Evolutionary conservation across 148 eudicot genomes (phyloP).

Genomic region (Simmondsia chinensis): DNA sequence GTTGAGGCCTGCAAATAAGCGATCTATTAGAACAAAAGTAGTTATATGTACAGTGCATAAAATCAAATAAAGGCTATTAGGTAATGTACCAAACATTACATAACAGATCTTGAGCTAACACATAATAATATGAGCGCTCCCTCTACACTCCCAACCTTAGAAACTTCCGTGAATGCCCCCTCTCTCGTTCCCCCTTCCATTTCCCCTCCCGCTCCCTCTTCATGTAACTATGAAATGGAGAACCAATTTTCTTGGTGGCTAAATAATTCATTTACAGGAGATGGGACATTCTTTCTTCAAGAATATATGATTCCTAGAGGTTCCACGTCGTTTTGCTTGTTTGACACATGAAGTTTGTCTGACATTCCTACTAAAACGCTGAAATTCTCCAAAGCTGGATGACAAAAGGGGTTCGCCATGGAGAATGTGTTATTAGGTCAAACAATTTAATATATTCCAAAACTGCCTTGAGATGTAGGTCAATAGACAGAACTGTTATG

Average conservation of each 20-base stretch:
- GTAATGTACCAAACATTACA: too few species aligned
- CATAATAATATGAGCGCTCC: too few species aligned
- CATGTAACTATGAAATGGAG: too few species aligned
- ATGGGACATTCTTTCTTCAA: conserved; percentile 67
- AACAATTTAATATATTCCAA: not conserved
- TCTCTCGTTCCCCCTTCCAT: too few species aligned
- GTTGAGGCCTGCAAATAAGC: too few species aligned
- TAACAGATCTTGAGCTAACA: too few species aligned
- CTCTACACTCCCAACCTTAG: too few species aligned
- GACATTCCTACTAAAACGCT: conserved; percentile 33
- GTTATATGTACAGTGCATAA: too few species aligned
- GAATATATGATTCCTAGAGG: conserved; percentile 65
- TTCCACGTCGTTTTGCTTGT: conserved; percentile 56
- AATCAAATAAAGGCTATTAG: too few species aligned
- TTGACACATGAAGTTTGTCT: conserved; percentile 79
- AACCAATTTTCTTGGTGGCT: conserved; percentile 7
- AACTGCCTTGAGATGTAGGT: conserved; percentile 4
- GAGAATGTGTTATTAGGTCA: conserved; percentile 60
- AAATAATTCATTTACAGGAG: conserved; percentile 38
- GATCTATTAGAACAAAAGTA: too few species aligned
- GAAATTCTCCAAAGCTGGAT: conserved; percentile 53
- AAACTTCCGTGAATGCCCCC: too few species aligned
- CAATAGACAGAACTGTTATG: not conserved
- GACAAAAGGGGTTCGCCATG: conserved; percentile 70
- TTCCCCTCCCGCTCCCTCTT: too few species aligned